Conservation (phyloP, 208 protist species). For the Trypanosoma rangeli region DNA sequence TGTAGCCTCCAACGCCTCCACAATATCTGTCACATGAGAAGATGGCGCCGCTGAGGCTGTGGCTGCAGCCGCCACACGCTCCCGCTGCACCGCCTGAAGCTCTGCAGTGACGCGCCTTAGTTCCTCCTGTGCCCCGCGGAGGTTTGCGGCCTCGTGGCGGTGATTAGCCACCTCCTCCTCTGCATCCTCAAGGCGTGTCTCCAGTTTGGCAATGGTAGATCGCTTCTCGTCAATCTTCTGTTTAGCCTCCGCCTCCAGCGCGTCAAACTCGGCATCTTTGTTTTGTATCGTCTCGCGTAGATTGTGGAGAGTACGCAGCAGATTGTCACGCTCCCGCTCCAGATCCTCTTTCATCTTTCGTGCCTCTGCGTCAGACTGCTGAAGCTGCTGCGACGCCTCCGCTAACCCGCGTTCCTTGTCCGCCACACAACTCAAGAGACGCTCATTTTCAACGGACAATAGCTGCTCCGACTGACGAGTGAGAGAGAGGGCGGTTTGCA, state of each 20-base stretch:
- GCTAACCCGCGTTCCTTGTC: constrained; percentile 35
- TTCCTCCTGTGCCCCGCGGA: constrained; percentile 14
- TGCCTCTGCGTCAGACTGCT: constrained; percentile 1
- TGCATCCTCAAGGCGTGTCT: constrained; percentile 38
- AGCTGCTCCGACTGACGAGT: constrained; percentile 36
- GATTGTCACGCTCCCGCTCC: constrained; percentile 59
- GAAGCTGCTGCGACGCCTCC: constrained; percentile 19
- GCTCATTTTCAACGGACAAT: constrained; percentile 55
- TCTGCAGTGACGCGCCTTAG: constrained; percentile 7
- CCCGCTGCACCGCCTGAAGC: constrained; percentile 3
- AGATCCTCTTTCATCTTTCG: constrained; percentile 30
- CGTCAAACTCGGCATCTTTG: constrained; percentile 54
- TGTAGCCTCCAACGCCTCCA: constrained; percentile 23
- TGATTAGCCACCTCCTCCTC: constrained; percentile 20
- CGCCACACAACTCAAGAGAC: constrained; percentile 34
- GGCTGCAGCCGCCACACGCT: not conserved
- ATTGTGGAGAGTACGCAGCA: constrained; percentile 73
- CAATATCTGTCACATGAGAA: constrained; percentile 34
- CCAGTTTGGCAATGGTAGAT: constrained; percentile 52
- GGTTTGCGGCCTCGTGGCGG: constrained; percentile 9
- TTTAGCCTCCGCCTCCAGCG: constrained; percentile 66
- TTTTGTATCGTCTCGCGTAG: constrained; percentile 56
- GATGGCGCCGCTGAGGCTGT: not conserved
- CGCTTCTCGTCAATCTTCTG: constrained; percentile 78
- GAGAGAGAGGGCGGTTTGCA: constrained; percentile 41